These are phyloP conservation scores for Polyporus arcularius DNA, from an alignment of 768 basidiomycete species.

Conservation along the genomic window DNA sequence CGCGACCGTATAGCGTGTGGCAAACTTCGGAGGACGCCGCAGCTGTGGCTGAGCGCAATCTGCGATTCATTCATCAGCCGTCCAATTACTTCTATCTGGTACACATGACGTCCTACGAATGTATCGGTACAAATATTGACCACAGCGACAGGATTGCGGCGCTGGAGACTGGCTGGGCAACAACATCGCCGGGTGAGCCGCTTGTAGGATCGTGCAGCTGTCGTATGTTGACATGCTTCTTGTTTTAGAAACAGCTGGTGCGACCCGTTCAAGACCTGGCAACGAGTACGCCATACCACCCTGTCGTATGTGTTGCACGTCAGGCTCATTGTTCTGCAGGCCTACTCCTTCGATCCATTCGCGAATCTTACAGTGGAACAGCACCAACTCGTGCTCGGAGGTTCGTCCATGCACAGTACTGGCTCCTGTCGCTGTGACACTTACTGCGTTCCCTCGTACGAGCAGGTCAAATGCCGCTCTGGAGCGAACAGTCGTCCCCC, in stretches of 20 bases:
- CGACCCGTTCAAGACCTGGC: slow-evolving; percentile 82
- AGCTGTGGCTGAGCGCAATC: slow-evolving; percentile 58
- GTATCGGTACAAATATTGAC: background rate
- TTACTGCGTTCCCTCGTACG: background rate
- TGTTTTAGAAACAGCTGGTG: slow-evolving; percentile 62
- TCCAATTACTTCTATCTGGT: slow-evolving; percentile 80
- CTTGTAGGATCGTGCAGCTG: background rate
- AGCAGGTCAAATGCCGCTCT: slow-evolving; percentile 57
- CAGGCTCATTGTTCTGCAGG: slow-evolving; percentile 28
- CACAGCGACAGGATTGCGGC: slow-evolving; percentile 56
- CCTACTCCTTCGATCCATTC: slow-evolving; percentile 73
- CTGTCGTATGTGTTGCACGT: background rate
- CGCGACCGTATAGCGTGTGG: slow-evolving; percentile 55
- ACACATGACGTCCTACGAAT: slow-evolving; percentile 5
- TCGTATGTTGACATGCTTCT: background rate
- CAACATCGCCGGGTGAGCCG: slow-evolving; percentile 33
- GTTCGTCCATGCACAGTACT: slow-evolving; percentile 37
- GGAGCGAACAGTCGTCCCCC: slow-evolving; percentile 72
- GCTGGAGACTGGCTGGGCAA: slow-evolving; percentile 70
- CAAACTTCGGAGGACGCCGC: slow-evolving; percentile 63
- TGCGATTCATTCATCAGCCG: slow-evolving; percentile 64
- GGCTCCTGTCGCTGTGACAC: slow-evolving; percentile 57
- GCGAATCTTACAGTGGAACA: slow-evolving; percentile 52
- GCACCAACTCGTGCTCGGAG: slow-evolving; percentile 63
- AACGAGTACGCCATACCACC: slow-evolving; percentile 47